Evolutionary conservation across 345 rosid genomes (phyloP), one percentile per base, ranked within the genome.

Genomic region (Salix suchowensis): DNA sequence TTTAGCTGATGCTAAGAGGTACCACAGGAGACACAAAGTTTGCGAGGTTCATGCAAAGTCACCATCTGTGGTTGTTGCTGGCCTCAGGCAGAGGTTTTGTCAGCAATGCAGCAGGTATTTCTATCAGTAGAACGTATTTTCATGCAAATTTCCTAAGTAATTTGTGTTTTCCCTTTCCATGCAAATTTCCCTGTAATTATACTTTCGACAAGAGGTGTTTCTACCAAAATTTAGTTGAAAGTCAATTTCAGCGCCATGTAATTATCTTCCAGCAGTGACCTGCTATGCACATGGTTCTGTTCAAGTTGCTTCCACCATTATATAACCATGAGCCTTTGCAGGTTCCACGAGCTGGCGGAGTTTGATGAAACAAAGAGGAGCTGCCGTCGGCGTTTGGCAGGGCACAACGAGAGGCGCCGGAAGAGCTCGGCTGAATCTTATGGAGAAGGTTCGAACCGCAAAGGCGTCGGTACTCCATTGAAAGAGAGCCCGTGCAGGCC

Each of bases 71-170:
- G 64, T 80, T 70, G 90, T 92, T 76, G 84, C 87, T 24, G 94
- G 94, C 3, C 84, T 84, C 76, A 83, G 88, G 82, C 96, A 94
- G 80, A 85, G 95, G 69, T 91, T 92, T 80, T 92, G 97, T 77
- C 97, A 92, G 79, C 98, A 92, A 87, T 94, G 97, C 88, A 94
- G 98, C 97, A 92, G 97, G 98, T 92, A 75, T 40, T 34, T 55
- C 24, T 24, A 54, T 23, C n/a, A 4, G 62, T 12, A 55, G n/a
- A 30, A 52, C 44, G 23, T 37, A 15, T 16, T 69, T 64, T 4
- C 42, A 10, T 55, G 28, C 28, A n/a, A 1, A 7, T 55, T 55
- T n/a, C 62, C 13, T 30, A 30, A 30, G 50, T 44, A 4, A 44
- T 13, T 12, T 4, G 26, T 58, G 62, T 8, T 58, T n/a, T 58